Conservation (phyloP, 352 stramenopile genomes). For the Thraustotheca clavata region DNA sequence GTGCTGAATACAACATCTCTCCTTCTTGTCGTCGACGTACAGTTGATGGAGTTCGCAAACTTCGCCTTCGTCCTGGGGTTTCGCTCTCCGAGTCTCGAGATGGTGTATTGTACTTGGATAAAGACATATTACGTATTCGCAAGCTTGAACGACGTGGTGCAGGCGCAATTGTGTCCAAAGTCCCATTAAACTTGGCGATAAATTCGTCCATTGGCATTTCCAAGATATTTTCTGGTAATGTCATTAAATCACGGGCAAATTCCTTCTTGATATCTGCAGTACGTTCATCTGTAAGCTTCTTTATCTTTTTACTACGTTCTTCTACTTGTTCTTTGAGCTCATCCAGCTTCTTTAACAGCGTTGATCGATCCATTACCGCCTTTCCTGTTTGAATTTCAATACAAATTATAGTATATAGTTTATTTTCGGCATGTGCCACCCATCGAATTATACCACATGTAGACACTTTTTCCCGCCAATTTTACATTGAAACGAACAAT, state of each 20-base stretch:
- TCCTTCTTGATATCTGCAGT: conserved; percentile 10
- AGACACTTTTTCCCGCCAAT: no score
- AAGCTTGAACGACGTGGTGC: background rate
- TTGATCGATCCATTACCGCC: background rate
- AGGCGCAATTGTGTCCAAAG: conserved; percentile 1
- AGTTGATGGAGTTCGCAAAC: conserved; percentile 13
- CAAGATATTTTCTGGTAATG: conserved; percentile 20
- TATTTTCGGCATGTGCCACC: background rate
- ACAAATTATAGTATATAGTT: background rate
- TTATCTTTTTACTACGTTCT: conserved; percentile 9
- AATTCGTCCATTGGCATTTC: conserved; percentile 17
- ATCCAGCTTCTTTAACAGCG: background rate
- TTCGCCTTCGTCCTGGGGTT: conserved; percentile 13
- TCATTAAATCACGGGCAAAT: conserved; percentile 12
- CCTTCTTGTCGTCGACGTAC: conserved; percentile 9
- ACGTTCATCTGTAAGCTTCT: background rate
- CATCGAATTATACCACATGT: no score
- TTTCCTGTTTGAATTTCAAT: background rate
- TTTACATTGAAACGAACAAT: no score
- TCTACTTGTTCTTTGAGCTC: conserved; percentile 15
- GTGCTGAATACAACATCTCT: conserved; percentile 7
- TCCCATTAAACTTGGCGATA: conserved; percentile 6
- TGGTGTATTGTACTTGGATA: conserved; percentile 4
- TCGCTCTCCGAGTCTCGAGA: background rate
- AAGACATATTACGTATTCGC: background rate